Evolutionary conservation across 192 early-diverging fungal genomes (phyloP), one percentile per base, ranked within the genome.

Genomic region (Physocladia obscura): DNA sequence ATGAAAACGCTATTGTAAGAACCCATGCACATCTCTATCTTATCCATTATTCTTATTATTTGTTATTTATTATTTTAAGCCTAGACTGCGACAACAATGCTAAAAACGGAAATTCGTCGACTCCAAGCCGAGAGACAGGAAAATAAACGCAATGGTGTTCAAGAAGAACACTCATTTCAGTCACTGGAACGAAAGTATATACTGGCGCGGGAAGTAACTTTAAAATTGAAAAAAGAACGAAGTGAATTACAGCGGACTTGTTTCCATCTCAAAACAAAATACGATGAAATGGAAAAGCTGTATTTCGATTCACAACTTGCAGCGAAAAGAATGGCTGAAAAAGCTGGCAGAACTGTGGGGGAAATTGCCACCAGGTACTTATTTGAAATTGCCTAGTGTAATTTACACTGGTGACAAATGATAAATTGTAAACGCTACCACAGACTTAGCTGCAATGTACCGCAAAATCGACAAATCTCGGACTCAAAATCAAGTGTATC

Each of bases 81-180:
- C 17, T 50, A 79, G 71, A 84, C 77, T 17, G 58, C 78, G 17
- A 76, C 73, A 11, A 56, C 62, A 15, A 81, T 84, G 82, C 79
- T 84, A 2, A 76, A 74, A 57, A 68, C 69, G 21, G 79, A 81
- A 63, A 81, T 84, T 32, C 74, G 82, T 17, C 74, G 82, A 13
- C 58, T 83, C 0, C 69, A 74, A 24, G 55, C 54, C 35, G 77
- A 80, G 30, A 59, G 76, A 8, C 24, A 56, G 13, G 55, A 60
- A n/a, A 54, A 73, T 30, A 31, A 50, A 2, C 71, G 71, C 55
- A 76, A 67, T 19, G 62, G 70, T 30, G 48, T 76, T 15, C 50
- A 32, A 13, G 77, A 77, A 29, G 77, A 84, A 26, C 48, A 64
- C 15, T 67, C 73, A 11, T 61, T 56, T 29, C 57, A 72, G 24